phyloP scores from a whole-genome alignment of 1,284 basidiomycete genomes.

The Farysia itapuensis region DNA sequence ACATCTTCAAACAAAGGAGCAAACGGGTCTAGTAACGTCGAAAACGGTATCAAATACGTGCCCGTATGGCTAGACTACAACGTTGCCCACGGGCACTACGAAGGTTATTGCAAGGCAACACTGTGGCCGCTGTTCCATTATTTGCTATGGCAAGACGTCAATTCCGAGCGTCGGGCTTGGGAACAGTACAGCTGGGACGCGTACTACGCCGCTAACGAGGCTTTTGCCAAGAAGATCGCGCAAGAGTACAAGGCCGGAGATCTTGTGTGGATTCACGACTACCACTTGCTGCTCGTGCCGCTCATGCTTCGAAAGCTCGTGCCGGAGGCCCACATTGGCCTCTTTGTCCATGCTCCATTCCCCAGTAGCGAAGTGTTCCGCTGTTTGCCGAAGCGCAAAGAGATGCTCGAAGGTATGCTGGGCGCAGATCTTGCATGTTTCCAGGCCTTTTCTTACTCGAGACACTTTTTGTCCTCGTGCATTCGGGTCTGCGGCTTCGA shows the following conservation, averaged over 20 bases:
- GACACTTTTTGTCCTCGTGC: slow-evolving; percentile 92
- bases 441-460: slow-evolving; percentile 93
- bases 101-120: slow-evolving; percentile 93
- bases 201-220: slow-evolving; percentile 81
- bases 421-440: slow-evolving; percentile 95
- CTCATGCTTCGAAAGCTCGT: slow-evolving; percentile 77
- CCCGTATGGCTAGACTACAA: slow-evolving; percentile 91
- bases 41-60: slow-evolving; percentile 67
- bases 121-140: slow-evolving; percentile 99
- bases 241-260: slow-evolving; percentile 82
- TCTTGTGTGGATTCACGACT: slow-evolving; percentile 66
- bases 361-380: slow-evolving; percentile 95
- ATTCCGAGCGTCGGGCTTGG: slow-evolving; percentile 62
- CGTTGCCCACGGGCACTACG: slow-evolving; percentile 85
- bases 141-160: slow-evolving; percentile 89
- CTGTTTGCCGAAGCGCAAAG: slow-evolving; percentile 79
- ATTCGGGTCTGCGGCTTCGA: slow-evolving; percentile 96
- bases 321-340: slow-evolving; percentile 75
- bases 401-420: slow-evolving; percentile 96
- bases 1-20: slow-evolving; percentile 33
- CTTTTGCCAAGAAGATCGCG: slow-evolving; percentile 78
- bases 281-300: slow-evolving; percentile 89
- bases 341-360: slow-evolving; percentile 97
- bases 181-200: slow-evolving; percentile 79
- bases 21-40: slow-evolving; percentile 59